Conservation (phyloP, 352 stramenopile species). For the Phytophthora sojae region DNA sequence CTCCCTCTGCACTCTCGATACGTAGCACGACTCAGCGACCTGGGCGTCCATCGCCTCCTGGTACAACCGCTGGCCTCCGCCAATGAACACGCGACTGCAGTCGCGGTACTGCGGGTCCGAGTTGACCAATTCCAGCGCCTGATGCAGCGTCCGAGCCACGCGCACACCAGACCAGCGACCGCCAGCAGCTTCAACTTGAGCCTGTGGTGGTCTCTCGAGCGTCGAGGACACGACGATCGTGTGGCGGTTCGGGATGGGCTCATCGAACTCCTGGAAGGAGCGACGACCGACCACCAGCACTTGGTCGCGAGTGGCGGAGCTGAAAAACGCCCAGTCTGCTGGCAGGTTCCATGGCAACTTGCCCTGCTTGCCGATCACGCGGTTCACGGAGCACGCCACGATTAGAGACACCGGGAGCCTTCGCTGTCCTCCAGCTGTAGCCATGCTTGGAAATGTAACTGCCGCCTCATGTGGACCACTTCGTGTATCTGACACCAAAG, state of each 20-base stretch:
- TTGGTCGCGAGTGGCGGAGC: constrained; percentile 52
- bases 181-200: constrained; percentile 2
- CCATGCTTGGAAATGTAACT: constrained; percentile 4
- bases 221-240: constrained; percentile 64
- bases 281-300: constrained; percentile 70
- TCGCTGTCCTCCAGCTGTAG: constrained; percentile 1
- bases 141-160: constrained; percentile 47
- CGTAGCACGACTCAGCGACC: constrained; percentile 61
- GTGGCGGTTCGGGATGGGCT: constrained; percentile 54
- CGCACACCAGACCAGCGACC: constrained; percentile 32
- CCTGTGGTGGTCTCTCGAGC: constrained; percentile 6
- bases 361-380: constrained; percentile 64
- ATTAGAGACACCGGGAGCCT: constrained; percentile 66
- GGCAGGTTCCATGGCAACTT: constrained; percentile 69
- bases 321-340: constrained; percentile 79
- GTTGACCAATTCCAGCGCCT: constrained; percentile 52
- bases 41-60: constrained; percentile 55
- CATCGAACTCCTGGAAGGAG: constrained; percentile 65
- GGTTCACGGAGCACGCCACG: constrained; percentile 73
- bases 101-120: constrained; percentile 42
- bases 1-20: constrained; percentile 64
- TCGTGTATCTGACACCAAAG: neutral
- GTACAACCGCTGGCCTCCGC: constrained; percentile 69
- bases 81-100: constrained; percentile 63
- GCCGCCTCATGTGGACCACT: constrained; percentile 24